Conservation (phyloP, 2,329 filamentous ascomycete species). For the Paracoccidioides lutzii region DNA sequence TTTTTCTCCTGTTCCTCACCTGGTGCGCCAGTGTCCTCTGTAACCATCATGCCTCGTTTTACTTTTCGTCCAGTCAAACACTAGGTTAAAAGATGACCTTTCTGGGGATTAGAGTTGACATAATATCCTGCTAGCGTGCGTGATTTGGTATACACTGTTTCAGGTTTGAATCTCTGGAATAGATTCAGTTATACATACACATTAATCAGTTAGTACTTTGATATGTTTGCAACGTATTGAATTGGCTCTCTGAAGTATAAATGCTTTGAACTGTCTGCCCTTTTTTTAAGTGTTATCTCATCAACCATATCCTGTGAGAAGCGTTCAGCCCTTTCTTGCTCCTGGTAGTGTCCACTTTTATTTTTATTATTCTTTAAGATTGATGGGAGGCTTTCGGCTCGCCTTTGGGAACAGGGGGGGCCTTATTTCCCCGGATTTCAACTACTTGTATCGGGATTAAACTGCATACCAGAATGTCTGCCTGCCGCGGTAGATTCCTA, state of each 20-base stretch:
- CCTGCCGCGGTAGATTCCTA: too few species aligned
- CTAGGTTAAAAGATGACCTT: neutral
- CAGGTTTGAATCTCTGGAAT: neutral
- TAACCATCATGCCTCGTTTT: neutral
- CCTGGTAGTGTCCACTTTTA: too few species aligned
- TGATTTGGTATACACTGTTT: neutral
- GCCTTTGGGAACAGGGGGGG: too few species aligned
- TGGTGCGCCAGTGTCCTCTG: too few species aligned
- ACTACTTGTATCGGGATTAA: too few species aligned
- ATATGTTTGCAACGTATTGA: neutral
- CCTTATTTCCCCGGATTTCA: too few species aligned
- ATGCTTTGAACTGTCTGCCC: neutral
- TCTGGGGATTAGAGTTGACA: neutral
- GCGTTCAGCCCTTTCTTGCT: too few species aligned
- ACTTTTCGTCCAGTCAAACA: neutral
- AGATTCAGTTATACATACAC: neutral
- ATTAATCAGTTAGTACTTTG: neutral
- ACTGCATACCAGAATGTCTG: too few species aligned
- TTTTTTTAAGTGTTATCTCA: neutral
- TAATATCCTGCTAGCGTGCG: neutral
- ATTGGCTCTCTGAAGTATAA: neutral
- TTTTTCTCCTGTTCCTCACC: neutral
- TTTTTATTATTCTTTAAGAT: too few species aligned
- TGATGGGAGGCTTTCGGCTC: too few species aligned
- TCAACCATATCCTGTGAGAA: too few species aligned